Percentiles rank a stretch among this genome's conserved stretches.
phyloP scores from a whole-genome alignment of 2,329 filamentous ascomycete genomes.

The Microsporum audouinii region DNA sequence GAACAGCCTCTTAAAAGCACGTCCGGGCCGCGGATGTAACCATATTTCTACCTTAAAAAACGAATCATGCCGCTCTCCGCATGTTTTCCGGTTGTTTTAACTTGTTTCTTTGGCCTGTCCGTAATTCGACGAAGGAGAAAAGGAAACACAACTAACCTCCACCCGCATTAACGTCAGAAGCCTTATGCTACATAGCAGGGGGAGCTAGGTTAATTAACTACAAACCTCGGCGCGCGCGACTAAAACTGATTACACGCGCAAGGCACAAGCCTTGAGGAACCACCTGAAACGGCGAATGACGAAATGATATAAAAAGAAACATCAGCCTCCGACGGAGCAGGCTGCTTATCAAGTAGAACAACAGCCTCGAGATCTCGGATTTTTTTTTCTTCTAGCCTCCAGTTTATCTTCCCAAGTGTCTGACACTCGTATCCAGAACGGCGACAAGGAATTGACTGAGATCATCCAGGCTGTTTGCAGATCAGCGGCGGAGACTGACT shows the following conservation, averaged over 20 bases:
- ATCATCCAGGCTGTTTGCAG: constrained; percentile 1
- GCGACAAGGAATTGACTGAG: background rate
- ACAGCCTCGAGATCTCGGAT: background rate
- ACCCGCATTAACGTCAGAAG: background rate
- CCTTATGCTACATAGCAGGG: background rate
- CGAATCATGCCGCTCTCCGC: background rate
- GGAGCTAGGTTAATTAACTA: background rate
- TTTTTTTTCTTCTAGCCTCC: background rate
- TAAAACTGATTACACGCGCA: background rate
- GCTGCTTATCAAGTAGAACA: background rate
- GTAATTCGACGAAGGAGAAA: background rate
- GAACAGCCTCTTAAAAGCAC: background rate
- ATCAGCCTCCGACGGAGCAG: background rate
- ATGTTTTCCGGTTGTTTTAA: background rate
- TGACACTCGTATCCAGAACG: background rate
- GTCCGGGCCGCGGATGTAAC: background rate
- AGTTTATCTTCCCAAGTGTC: background rate
- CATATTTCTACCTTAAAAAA: background rate
- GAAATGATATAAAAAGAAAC: background rate
- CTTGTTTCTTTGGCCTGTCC: background rate
- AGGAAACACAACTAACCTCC: background rate
- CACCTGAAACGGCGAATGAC: background rate
- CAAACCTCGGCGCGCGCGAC: background rate
- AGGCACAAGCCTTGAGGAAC: constrained; percentile 1
- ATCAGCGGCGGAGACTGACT: background rate